Base-by-base conservation (phyloP, 1,139 yeast genomes). In the Hyphopichia fennica region DNA sequence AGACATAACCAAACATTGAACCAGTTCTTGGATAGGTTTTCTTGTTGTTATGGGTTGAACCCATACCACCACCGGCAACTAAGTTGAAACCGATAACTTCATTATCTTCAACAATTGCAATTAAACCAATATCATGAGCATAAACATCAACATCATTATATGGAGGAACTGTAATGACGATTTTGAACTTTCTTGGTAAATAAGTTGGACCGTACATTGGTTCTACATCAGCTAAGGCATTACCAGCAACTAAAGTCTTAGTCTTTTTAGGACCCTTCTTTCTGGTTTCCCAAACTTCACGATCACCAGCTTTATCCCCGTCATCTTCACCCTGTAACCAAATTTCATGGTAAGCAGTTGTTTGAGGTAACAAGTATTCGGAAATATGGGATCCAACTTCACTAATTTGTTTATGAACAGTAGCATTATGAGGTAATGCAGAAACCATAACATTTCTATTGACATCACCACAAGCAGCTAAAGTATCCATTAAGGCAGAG, bases 381-480 rank as follows among this genome's bases (percentile, higher is more conserved):
- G 96, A 86, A 51, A 93, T 82, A 32, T 68, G 65, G 27, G 80
- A 59, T 32, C 95, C 90, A 42, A 78, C 66, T 15, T 74, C 72
- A 35, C 84, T 75, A 51, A 91, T 77, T 67, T 90, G 95, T 31
- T 72, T 68, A 63, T 91, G 98, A 42, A 91, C 77, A 59, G 83
- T 83, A 39, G 93, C 87, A 60, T 89, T 89, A 37, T 79, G 79
- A 19, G 98, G 97, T 39, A 89, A 74, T 11, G 96, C 96, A 47
- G 95, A 81, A 44, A 88, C 77, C 84, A 91, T 91, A 39, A 91
- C 97, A 62, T 91, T 91, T 79, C 98, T 87, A 69, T 89, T 88
- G 35, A 91, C 98, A 71, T 93, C 99, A 74, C 99, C 99, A 76
- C 97, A 91, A 2, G 98, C 99, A 48, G 96, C 98, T 46, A 93